Conservation (phyloP, 495 filamentous ascomycete species). For the Ramalina peruviana region DNA sequence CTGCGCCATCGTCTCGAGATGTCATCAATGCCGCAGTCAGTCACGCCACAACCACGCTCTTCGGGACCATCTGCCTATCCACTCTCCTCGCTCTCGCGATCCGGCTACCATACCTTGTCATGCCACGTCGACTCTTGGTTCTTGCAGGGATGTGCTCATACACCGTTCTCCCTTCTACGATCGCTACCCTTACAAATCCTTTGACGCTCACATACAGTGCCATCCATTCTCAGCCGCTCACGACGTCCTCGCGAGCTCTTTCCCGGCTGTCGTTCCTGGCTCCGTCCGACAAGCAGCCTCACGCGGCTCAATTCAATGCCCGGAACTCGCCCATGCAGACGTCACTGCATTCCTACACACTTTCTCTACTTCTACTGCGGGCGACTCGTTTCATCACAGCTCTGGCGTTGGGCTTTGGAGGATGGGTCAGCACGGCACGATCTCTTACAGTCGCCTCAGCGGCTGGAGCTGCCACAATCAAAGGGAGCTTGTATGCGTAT, state of each 20-base stretch:
- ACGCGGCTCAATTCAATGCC: constrained; percentile 32
- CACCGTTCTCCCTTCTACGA: constrained; percentile 67
- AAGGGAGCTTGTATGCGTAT: constrained; percentile 89
- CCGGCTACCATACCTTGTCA: constrained; percentile 70
- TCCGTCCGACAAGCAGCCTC: constrained; percentile 33
- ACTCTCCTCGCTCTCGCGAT: constrained; percentile 67
- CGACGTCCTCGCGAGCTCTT: constrained; percentile 59
- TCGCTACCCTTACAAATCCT: constrained; percentile 76
- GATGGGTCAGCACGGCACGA: constrained; percentile 86
- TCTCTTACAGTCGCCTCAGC: constrained; percentile 41
- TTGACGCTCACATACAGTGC: constrained; percentile 84
- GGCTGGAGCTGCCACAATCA: constrained; percentile 34
- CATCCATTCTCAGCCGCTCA: constrained; percentile 77
- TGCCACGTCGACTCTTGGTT: constrained; percentile 58
- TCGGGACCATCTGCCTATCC: constrained; percentile 81
- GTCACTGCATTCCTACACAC: constrained; percentile 57
- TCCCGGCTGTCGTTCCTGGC: constrained; percentile 63
- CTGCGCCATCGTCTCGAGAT: constrained; percentile 57
- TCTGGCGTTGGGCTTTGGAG: constrained; percentile 79
- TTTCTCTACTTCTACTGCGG: constrained; percentile 83
- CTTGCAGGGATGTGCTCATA: constrained; percentile 51
- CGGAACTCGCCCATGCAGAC: constrained; percentile 7
- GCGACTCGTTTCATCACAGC: constrained; percentile 84
- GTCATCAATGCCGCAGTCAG: constrained; percentile 69
- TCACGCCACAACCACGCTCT: constrained; percentile 74